phyloP scores from a whole-genome alignment of 306 rosid genomes.

The Castanopsis chinensis region DNA sequence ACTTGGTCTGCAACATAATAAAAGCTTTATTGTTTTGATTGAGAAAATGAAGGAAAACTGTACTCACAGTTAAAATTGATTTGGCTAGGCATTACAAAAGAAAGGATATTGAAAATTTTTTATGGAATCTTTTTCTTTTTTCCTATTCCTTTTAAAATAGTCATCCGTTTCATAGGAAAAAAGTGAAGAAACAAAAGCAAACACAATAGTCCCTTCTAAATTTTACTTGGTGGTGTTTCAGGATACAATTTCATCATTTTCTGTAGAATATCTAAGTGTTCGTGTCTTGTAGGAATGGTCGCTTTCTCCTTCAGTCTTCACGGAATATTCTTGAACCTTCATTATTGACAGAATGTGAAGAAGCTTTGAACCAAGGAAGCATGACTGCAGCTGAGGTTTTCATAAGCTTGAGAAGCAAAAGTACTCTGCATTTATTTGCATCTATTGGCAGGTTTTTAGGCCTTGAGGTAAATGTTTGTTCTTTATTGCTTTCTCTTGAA shows the following conservation, averaged over 20 bases:
- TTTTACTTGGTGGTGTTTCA: not conserved
- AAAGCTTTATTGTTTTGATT: not conserved
- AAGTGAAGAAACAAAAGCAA: not conserved
- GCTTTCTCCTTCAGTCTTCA: conserved; percentile 86
- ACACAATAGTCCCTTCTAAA: not conserved
- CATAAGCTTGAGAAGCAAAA: conserved; percentile 84
- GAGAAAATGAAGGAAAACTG: not conserved
- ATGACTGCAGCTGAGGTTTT: conserved; percentile 85
- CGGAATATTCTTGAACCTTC: conserved; percentile 58
- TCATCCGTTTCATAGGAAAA: not conserved
- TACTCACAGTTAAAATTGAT: not conserved
- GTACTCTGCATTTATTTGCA: conserved; percentile 87
- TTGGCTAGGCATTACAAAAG: not conserved
- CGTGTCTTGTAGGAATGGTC: conserved; percentile 74
- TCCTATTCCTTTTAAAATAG: not conserved
- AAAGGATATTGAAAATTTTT: not conserved
- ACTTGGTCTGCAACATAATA: not conserved
- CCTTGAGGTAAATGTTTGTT: conserved; percentile 65
- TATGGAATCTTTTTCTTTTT: no score
- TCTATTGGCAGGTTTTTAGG: conserved; percentile 88
- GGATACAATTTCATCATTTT: conserved; percentile 6
- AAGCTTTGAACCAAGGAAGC: conserved; percentile 90
- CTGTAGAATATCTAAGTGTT: conserved; percentile 16
- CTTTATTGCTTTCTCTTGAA: conserved; percentile 8
- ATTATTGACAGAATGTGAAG: conserved; percentile 79